Evolutionary conservation across 2,329 filamentous ascomycete genomes (phyloP), one percentile per base, ranked within the genome.

Genomic region (Alternaria novae-zelandiae): DNA sequence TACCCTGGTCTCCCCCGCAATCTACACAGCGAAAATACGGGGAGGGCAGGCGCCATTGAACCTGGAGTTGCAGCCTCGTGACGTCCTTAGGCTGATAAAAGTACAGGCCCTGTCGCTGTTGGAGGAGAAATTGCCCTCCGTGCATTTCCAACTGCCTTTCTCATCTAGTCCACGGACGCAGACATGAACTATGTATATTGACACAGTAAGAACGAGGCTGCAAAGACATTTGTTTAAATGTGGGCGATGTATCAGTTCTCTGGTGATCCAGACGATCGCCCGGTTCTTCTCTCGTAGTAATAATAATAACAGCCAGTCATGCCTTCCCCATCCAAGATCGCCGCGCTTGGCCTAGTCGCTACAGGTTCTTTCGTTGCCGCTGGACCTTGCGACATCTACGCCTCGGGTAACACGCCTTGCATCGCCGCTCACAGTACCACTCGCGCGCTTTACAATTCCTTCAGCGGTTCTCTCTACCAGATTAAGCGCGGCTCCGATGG

Each of bases 361-460:
- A 70, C 62, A 5, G 50, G 58, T 5, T 62, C 64, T 9, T 36
- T 67, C 9, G 62, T 62, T 6, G 72, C 79, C 17, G 86, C 87
- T 43, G 87, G 82, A 12, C 88, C 88, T 9, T 90, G 88, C 69
- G 88, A 90, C 65, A 83, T 90, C 64, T 90, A 90, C 78, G 73
- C 83, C 2, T 81, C 83, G 0, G 88, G 86, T 1, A 83, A 83
- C 54, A 89, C 87, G 1, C 86, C 88, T n/a, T 90, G 88, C 69
- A 79, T 90, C 11, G 88, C 88, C 0, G 88, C 88, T 0, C 88
- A 90, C 73, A 86, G 86, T 74, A 90, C 87, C n/a, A 90, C 88
- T 60, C 85, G 88, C 5, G 87, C 88, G 15, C 76, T 90, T 7
- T 90, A 89, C 77, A 83, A 77, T 68, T 70, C 81, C 55, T 90